phyloP scores from a whole-genome alignment of 805 yeast genomes.

The Hanseniaspora osmophila region DNA sequence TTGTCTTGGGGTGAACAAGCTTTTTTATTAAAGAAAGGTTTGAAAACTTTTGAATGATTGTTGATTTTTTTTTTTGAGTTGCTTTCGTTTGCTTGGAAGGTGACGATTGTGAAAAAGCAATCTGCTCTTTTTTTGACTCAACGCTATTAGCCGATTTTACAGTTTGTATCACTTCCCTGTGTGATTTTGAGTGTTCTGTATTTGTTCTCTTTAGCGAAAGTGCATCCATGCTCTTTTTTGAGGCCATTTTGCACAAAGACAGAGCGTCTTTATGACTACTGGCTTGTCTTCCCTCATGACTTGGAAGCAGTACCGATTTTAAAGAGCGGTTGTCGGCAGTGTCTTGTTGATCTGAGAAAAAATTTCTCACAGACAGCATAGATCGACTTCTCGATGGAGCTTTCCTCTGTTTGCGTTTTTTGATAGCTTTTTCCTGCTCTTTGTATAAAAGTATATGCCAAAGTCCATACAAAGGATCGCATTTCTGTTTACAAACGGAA shows the following conservation, averaged over 20 bases:
- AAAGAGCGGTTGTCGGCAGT: neutral
- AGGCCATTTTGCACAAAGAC: neutral
- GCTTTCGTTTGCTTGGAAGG: neutral
- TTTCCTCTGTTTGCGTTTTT: constrained; percentile 9
- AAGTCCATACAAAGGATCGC: constrained; percentile 61
- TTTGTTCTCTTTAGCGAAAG: neutral
- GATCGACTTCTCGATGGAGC: constrained; percentile 24
- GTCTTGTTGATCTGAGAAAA: constrained; percentile 9
- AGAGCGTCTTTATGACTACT: neutral
- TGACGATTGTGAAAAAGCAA: neutral
- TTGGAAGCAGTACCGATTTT: neutral
- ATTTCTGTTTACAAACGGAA: constrained; percentile 41
- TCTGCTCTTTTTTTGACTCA: no score
- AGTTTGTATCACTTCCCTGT: neutral
- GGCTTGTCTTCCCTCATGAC: neutral
- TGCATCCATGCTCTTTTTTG: neutral
- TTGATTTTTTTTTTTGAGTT: neutral
- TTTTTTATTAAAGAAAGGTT: neutral
- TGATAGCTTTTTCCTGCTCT: constrained; percentile 21
- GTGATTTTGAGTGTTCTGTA: neutral
- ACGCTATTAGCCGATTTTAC: no score
- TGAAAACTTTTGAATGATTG: neutral
- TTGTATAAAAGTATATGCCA: constrained; percentile 55
- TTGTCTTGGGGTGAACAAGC: neutral
- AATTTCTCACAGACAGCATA: constrained; percentile 20